A percentile compares a stretch with the other conserved stretches of the same genome.
Conservation (phyloP, 2,329 filamentous ascomycete genomes). For the Venturia carpophila region DNA sequence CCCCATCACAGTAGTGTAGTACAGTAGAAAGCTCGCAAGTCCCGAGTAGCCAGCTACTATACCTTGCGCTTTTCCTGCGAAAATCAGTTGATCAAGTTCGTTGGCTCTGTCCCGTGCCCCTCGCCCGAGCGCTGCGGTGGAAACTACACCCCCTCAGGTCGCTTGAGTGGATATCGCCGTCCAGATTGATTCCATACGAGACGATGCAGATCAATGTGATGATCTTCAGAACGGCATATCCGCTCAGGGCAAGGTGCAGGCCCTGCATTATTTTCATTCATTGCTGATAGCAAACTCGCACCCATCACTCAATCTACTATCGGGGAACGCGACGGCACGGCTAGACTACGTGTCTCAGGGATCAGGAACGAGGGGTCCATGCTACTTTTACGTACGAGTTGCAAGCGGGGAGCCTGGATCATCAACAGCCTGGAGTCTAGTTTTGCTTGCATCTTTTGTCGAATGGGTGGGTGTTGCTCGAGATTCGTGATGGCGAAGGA, state of each 20-base stretch:
- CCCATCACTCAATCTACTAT: neutral
- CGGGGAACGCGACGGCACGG: conserved; percentile 2
- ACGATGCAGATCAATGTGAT: neutral
- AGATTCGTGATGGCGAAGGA: neutral
- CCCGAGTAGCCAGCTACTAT: too few relatives aligned
- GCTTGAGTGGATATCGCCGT: too few relatives aligned
- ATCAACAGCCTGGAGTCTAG: neutral
- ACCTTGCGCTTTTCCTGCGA: too few relatives aligned
- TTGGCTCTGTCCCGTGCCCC: too few relatives aligned
- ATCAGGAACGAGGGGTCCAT: neutral
- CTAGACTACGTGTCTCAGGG: neutral
- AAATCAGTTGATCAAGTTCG: too few relatives aligned
- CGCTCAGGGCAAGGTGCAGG: neutral
- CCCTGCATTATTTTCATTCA: neutral
- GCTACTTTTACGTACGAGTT: neutral
- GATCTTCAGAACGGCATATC: neutral
- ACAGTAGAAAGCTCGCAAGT: too few relatives aligned
- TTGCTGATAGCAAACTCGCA: neutral
- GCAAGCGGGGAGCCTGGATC: neutral
- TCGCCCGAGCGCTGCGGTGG: neutral
- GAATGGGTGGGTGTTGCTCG: neutral
- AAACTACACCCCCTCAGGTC: neutral
- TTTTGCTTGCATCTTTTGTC: neutral
- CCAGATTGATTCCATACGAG: neutral
- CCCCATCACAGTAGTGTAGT: too few relatives aligned